Percentiles rank a stretch among this genome's conserved stretches.
Conservation (phyloP, 2,329 filamentous ascomycete genomes). For the Teratosphaeria nubilosa region DNA sequence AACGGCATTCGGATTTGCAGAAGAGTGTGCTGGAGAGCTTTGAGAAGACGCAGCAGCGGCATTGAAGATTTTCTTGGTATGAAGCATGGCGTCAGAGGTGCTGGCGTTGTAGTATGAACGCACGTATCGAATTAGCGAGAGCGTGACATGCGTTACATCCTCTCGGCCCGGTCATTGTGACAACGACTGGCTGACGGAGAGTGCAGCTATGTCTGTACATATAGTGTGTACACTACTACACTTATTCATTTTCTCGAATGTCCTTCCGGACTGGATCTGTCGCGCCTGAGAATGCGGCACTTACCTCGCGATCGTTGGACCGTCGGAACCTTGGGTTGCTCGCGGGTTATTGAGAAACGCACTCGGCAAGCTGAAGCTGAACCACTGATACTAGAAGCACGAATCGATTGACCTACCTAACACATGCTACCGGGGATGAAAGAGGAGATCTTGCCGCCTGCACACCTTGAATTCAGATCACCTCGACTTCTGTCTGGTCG, state of each 20-base stretch:
- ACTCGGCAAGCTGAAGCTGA: too few species aligned
- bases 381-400: too few species aligned
- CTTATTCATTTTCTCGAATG: not conserved
- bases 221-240: not conserved
- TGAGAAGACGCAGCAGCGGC: slow-evolving; percentile 26
- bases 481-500: too few species aligned
- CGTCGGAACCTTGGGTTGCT: too few species aligned
- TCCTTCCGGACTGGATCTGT: not conserved
- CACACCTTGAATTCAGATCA: too few species aligned
- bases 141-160: not conserved
- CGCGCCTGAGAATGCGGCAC: too few species aligned
- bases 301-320: too few species aligned
- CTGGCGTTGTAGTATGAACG: not conserved
- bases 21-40: slow-evolving; percentile 31
- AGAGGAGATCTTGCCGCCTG: too few species aligned
- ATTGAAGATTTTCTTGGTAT: slow-evolving; percentile 10
- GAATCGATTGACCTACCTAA: too few species aligned
- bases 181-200: not conserved
- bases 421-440: too few species aligned
- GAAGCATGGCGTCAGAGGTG: slow-evolving; percentile 2
- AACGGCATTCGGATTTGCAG: slow-evolving; percentile 23
- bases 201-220: not conserved
- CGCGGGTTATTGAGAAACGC: too few species aligned
- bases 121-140: not conserved
- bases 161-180: not conserved